Conservation (phyloP, 345 rosid species). For the Rhizophora apiculata region DNA sequence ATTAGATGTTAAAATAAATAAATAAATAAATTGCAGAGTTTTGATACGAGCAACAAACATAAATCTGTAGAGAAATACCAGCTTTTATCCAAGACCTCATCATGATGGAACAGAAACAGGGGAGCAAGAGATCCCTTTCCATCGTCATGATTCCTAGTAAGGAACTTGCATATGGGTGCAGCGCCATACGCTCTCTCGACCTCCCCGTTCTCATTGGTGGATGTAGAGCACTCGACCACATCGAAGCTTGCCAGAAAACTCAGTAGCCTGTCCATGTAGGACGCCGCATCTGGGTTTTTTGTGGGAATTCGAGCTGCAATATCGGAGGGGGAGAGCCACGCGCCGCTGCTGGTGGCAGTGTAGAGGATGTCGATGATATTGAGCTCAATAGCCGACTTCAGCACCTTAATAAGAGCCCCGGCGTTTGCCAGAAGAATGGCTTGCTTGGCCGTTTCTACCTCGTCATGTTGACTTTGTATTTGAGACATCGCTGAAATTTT, state of each 20-base stretch:
- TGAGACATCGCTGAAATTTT: background rate
- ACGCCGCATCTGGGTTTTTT: slow-evolving; percentile 38
- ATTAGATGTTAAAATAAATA: no score
- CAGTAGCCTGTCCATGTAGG: slow-evolving; percentile 45
- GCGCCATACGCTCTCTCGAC: slow-evolving; percentile 35
- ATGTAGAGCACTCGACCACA: slow-evolving; percentile 21
- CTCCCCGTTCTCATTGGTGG: slow-evolving; percentile 10
- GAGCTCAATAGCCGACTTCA: slow-evolving; percentile 45
- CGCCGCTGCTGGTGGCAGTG: slow-evolving; percentile 12
- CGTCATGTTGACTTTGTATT: slow-evolving; percentile 2
- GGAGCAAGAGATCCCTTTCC: slow-evolving; percentile 40
- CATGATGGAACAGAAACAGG: slow-evolving; percentile 36
- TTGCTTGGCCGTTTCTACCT: slow-evolving; percentile 35
- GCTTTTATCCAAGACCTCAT: slow-evolving; percentile 37
- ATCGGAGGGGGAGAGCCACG: slow-evolving; percentile 37
- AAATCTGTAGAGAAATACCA: slow-evolving; percentile 33
- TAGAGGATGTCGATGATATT: slow-evolving; percentile 41
- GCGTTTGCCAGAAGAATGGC: slow-evolving; percentile 37
- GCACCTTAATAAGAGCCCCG: slow-evolving; percentile 38
- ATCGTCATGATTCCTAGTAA: slow-evolving; percentile 25
- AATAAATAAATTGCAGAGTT: background rate
- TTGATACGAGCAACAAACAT: background rate
- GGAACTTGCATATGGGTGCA: slow-evolving; percentile 44
- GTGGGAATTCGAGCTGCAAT: slow-evolving; percentile 38
- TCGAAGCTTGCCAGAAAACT: slow-evolving; percentile 46